A percentile compares a stretch with the other conserved stretches of the same genome.
These are phyloP conservation scores for Mycoemilia scoparia DNA, from an alignment of 192 early-diverging fungal species.

Conservation along the genomic window DNA sequence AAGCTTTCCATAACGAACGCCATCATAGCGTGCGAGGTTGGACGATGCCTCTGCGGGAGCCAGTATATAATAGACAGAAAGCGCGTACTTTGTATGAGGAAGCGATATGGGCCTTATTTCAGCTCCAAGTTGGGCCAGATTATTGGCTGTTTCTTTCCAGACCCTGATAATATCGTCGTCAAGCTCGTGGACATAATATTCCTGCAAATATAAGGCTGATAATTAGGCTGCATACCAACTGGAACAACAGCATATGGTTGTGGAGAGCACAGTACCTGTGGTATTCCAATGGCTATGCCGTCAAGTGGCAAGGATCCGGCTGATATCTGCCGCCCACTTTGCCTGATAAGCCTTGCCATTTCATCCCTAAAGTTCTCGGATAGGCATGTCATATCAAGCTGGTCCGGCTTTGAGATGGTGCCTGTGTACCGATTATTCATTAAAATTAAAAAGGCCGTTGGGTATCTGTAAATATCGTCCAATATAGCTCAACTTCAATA, in stretches of 20 bases:
- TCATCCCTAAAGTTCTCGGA: too few species aligned
- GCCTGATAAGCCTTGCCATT: too few species aligned
- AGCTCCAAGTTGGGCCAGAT: slow-evolving; percentile 41
- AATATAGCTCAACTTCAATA: too few species aligned
- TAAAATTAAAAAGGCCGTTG: too few species aligned
- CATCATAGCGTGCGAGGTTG: slow-evolving; percentile 78
- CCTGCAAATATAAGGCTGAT: too few species aligned
- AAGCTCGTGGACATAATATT: slow-evolving; percentile 67
- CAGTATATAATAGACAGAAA: slow-evolving; percentile 75
- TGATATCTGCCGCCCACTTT: not conserved
- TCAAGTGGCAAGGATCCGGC: slow-evolving; percentile 6
- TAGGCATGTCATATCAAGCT: too few species aligned
- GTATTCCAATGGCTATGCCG: slow-evolving; percentile 43
- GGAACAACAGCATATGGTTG: slow-evolving; percentile 6
- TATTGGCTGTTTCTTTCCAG: slow-evolving; percentile 40
- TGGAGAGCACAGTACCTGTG: slow-evolving; percentile 28
- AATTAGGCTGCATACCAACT: slow-evolving; percentile 6
- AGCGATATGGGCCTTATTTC: slow-evolving; percentile 48
- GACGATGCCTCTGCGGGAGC: slow-evolving; percentile 81
- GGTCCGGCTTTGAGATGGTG: too few species aligned
- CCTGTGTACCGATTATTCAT: too few species aligned
- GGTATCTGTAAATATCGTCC: too few species aligned
- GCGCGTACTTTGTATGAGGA: slow-evolving; percentile 44
- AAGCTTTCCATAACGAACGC: slow-evolving; percentile 57
- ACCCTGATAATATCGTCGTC: slow-evolving; percentile 25